A percentile compares a stretch with the other conserved stretches of the same genome.
phyloP scores from a whole-genome alignment of 2,329 filamentous ascomycete species.

The Ophiocordyceps polyrhachis-furcata region DNA sequence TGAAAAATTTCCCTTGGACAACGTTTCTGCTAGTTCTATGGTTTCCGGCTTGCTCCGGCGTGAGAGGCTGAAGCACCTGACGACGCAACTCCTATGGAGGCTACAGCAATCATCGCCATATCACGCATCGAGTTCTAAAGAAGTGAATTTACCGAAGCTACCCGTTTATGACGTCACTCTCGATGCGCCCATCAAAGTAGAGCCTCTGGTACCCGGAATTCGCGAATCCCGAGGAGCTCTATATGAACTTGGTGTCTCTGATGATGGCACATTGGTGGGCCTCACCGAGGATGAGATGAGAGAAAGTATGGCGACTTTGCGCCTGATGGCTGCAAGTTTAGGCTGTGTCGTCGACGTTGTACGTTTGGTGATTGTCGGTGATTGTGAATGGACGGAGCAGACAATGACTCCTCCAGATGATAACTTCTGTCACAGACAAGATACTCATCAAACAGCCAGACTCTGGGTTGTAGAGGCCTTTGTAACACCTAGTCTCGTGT shows the following conservation, averaged over 20 bases:
- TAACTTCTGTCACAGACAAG: conserved; percentile 6
- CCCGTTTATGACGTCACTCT: conserved; percentile 41
- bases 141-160: conserved; percentile 56
- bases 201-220: conserved; percentile 53
- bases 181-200: conserved; percentile 26
- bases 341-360: conserved; percentile 72
- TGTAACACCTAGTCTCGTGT: conserved; percentile 52
- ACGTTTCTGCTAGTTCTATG: conserved; percentile 11
- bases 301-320: conserved; percentile 70
- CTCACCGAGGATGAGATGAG: conserved; percentile 80
- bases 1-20: conserved; percentile 2
- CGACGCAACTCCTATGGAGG: conserved; percentile 87
- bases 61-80: conserved; percentile 73
- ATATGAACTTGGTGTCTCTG: conserved; percentile 91
- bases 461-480: conserved; percentile 84
- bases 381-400: conserved; percentile 54
- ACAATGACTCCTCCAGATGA: conserved; percentile 12
- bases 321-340: conserved; percentile 80
- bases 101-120: conserved; percentile 88
- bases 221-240: conserved; percentile 86
- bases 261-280: conserved; percentile 81
- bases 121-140: conserved; percentile 61
- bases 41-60: conserved; percentile 54
- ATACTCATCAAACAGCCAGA: conserved; percentile 22
- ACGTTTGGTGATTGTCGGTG: conserved; percentile 66